phyloP scores from a whole-genome alignment of 2,329 filamentous ascomycete species.

The Neurospora crassa region DNA sequence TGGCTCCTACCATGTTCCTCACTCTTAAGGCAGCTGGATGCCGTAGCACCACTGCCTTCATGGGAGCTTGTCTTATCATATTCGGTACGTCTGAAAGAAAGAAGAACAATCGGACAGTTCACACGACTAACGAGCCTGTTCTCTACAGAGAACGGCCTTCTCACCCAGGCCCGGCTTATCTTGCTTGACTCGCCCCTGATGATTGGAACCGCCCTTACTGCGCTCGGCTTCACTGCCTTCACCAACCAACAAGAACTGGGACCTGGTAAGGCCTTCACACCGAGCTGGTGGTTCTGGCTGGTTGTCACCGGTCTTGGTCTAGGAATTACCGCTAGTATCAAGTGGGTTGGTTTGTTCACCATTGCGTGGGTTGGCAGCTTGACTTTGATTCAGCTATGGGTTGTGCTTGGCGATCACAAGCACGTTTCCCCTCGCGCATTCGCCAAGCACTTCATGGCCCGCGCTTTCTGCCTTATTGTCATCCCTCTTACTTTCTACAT shows the following conservation, averaged over 20 bases:
- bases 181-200: constrained; percentile 92
- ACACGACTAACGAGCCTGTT: constrained; percentile 18
- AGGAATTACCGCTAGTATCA: constrained; percentile 87
- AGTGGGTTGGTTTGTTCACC: constrained; percentile 98
- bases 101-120: neutral
- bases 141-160: constrained; percentile 74
- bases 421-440: constrained; percentile 78
- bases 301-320: constrained; percentile 75
- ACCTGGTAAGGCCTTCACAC: constrained; percentile 74
- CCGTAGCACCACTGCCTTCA: constrained; percentile 70
- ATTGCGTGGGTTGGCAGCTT: constrained; percentile 95
- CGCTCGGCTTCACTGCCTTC: constrained; percentile 83
- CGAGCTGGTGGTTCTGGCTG: constrained; percentile 98
- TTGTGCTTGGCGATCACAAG: constrained; percentile 80
- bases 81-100: constrained; percentile 57
- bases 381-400: constrained; percentile 88
- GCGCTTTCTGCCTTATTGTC: constrained; percentile 82
- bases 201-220: constrained; percentile 86
- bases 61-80: constrained; percentile 80
- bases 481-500: constrained; percentile 88
- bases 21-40: constrained; percentile 87
- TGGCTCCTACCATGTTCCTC: constrained; percentile 88
- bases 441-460: constrained; percentile 89
- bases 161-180: constrained; percentile 91
- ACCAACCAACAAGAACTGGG: constrained; percentile 95